Conservation (phyloP, 2,329 filamentous ascomycete species). For the Diaporthe aspalathi region DNA sequence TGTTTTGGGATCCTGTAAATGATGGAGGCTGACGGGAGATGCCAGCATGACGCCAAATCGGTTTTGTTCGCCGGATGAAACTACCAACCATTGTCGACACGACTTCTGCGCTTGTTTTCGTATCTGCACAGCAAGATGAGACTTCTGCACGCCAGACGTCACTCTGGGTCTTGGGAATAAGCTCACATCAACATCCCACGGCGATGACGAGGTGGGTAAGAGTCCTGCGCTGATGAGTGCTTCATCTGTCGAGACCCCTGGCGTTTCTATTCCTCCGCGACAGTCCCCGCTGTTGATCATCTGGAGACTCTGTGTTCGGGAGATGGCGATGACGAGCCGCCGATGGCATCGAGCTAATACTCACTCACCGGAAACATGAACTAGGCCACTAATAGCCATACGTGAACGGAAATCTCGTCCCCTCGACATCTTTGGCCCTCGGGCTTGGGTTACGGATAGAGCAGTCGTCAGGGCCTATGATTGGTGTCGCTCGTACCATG, state of each 20-base stretch:
- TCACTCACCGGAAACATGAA: background rate
- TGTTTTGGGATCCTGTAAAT: background rate
- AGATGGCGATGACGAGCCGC: background rate
- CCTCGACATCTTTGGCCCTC: background rate
- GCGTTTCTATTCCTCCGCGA: background rate
- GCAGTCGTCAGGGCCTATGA: background rate
- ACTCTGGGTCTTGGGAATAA: background rate
- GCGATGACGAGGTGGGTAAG: constrained; percentile 1
- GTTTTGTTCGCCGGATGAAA: background rate
- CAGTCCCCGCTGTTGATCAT: background rate
- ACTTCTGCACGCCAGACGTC: constrained; percentile 30
- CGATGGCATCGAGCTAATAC: background rate
- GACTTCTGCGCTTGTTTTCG: constrained; percentile 7
- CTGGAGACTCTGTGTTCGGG: background rate
- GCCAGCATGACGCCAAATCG: constrained; percentile 26
- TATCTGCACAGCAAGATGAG: constrained; percentile 12
- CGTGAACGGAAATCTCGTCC: background rate
- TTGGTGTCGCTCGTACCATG: no score
- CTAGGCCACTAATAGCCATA: background rate
- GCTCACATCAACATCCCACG: background rate
- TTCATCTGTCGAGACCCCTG: background rate
- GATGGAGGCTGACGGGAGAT: constrained; percentile 21
- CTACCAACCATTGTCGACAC: background rate
- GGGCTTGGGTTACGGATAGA: background rate
- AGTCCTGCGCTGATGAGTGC: background rate